Evolutionary conservation across 768 basidiomycete species (phyloP).

Genomic region (Pisolithus marmoratus): DNA sequence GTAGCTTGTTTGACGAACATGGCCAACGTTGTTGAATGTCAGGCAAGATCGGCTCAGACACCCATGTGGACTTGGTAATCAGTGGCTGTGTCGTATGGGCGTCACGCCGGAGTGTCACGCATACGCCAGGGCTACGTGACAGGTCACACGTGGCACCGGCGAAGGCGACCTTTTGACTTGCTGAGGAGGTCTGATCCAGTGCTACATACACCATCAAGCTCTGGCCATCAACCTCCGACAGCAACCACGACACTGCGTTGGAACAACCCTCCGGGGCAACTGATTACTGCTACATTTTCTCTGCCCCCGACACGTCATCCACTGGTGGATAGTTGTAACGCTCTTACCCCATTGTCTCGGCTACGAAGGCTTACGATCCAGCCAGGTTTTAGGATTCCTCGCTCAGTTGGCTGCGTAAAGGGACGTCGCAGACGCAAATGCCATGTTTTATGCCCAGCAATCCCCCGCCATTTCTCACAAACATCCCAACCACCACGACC

Average conservation of each 20-base stretch:
- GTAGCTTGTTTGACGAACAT: slow-evolving; percentile 80
- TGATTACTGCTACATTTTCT: slow-evolving; percentile 8
- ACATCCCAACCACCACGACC: slow-evolving; percentile 69
- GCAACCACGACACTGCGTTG: too few species aligned
- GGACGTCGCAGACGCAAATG: slow-evolving; percentile 29
- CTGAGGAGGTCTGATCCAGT: background rate
- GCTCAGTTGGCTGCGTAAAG: slow-evolving; percentile 3
- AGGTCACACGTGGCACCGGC: slow-evolving; percentile 1
- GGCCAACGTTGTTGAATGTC: slow-evolving; percentile 15
- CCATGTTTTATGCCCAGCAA: slow-evolving; percentile 83
- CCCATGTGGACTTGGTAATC: background rate
- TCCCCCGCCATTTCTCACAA: slow-evolving; percentile 79
- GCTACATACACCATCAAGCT: background rate
- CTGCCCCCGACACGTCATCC: slow-evolving; percentile 3
- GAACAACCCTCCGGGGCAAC: background rate
- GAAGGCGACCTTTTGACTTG: background rate
- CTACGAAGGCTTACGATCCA: background rate
- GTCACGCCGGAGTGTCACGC: background rate
- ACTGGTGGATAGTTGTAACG: slow-evolving; percentile 10
- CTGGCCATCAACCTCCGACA: too few species aligned
- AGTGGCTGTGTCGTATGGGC: slow-evolving; percentile 1
- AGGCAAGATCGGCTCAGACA: slow-evolving; percentile 1
- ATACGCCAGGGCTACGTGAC: too few species aligned
- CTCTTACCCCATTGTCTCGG: slow-evolving; percentile 1
- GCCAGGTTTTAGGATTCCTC: background rate